phyloP scores from a whole-genome alignment of 129 eudicot species.

The Chrysanthemum seticuspe region DNA sequence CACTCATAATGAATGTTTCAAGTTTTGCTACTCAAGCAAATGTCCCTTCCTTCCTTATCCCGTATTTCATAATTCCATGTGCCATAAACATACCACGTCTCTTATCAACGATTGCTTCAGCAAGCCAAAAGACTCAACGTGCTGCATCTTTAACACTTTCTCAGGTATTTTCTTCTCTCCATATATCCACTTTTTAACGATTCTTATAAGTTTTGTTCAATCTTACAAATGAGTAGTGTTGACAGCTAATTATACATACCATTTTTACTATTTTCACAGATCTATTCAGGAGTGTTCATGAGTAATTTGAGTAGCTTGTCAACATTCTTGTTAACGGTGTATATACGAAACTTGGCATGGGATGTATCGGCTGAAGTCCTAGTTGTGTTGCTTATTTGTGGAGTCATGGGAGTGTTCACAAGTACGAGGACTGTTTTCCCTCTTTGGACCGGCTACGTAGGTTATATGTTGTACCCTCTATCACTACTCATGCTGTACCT shows the following conservation, averaged over 20 bases:
- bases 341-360: conserved; percentile 45
- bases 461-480: conserved; percentile 45
- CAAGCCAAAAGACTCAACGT: conserved; percentile 48
- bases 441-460: conserved; percentile 49
- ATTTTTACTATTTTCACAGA: conserved; percentile 29
- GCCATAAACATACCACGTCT: conserved; percentile 52
- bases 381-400: conserved; percentile 49
- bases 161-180: conserved; percentile 36
- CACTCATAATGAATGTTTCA: conserved; percentile 48
- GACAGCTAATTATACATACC: too few species aligned
- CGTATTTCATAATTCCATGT: conserved; percentile 55
- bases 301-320: conserved; percentile 51
- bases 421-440: conserved; percentile 47
- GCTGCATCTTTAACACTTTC: conserved; percentile 61
- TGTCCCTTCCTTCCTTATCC: conserved; percentile 57
- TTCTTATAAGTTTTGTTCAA: background rate
- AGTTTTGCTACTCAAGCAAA: conserved; percentile 41
- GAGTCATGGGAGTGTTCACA: conserved; percentile 43
- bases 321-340: conserved; percentile 43
- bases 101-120: conserved; percentile 38
- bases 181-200: background rate
- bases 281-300: conserved; percentile 61
- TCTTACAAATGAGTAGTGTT: too few species aligned
- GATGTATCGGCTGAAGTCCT: conserved; percentile 62
- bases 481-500: conserved; percentile 51